Evolutionary conservation across 805 yeast genomes (phyloP).

Genomic region (Teunomyces panamensis): DNA sequence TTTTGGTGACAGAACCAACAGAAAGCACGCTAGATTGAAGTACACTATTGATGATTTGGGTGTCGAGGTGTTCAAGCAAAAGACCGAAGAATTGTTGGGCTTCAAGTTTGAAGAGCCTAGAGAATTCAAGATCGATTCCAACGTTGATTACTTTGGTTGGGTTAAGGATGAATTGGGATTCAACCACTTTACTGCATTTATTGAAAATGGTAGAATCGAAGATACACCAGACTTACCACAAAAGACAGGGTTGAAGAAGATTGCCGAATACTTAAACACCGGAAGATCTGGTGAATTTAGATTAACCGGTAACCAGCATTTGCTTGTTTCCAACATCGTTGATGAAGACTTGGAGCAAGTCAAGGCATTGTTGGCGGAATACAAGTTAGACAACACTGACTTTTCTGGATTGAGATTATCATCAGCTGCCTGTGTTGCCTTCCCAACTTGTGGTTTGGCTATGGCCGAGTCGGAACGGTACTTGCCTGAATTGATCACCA

Average conservation of each 20-base stretch:
- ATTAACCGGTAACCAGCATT: constrained; percentile 94
- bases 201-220: constrained; percentile 95
- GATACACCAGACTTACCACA: constrained; percentile 88
- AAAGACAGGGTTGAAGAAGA: constrained; percentile 76
- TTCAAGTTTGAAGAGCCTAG: constrained; percentile 66
- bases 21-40: constrained; percentile 97
- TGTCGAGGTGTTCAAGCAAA: constrained; percentile 73
- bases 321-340: constrained; percentile 67
- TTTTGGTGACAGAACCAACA: constrained; percentile 89
- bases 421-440: constrained; percentile 95
- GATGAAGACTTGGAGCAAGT: constrained; percentile 64
- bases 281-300: constrained; percentile 75
- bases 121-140: constrained; percentile 76
- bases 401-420: constrained; percentile 83
- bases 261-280: constrained; percentile 67
- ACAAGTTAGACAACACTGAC: constrained; percentile 79
- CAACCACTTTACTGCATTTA: constrained; percentile 89
- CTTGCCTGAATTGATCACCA: constrained; percentile 76
- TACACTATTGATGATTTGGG: constrained; percentile 94
- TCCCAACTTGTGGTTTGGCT: constrained; percentile 98
- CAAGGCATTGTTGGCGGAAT: constrained; percentile 63
- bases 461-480: constrained; percentile 98
- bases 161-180: constrained; percentile 75
- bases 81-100: constrained; percentile 84
- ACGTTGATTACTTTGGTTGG: constrained; percentile 94